A percentile compares a stretch with the other conserved stretches of the same genome.
Conservation (phyloP, 805 yeast genomes). For the Ogataea minuta region DNA sequence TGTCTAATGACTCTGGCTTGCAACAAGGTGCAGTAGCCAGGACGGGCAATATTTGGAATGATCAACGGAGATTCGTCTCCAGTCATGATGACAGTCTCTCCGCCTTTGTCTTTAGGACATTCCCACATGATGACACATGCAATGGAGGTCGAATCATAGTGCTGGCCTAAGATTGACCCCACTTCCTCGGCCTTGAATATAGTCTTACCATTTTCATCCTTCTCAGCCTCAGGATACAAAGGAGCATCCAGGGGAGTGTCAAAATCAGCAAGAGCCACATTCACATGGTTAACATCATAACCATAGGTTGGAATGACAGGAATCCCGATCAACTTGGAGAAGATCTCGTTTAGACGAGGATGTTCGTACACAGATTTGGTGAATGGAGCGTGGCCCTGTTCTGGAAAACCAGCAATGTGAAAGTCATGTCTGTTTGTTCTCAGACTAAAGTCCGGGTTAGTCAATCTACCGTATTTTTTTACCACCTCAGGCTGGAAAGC, state of each 20-base stretch:
- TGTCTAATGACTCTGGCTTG: constrained; percentile 49
- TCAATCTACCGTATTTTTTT: constrained; percentile 42
- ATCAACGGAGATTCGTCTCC: constrained; percentile 36
- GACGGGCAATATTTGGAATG: constrained; percentile 37
- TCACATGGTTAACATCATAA: constrained; percentile 53
- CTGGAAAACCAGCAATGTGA: constrained; percentile 48
- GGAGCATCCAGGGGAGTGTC: constrained; percentile 18
- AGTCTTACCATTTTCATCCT: constrained; percentile 14
- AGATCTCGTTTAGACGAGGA: constrained; percentile 47
- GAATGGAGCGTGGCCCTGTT: constrained; percentile 41
- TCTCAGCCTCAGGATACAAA: constrained; percentile 15
- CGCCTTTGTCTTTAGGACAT: constrained; percentile 47
- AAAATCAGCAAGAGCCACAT: constrained; percentile 40
- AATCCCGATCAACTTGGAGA: constrained; percentile 50
- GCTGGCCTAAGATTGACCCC: constrained; percentile 48
- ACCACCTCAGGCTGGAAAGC: constrained; percentile 43
- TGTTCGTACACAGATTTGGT: constrained; percentile 50
- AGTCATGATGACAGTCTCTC: constrained; percentile 48
- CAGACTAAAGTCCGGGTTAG: constrained; percentile 30
- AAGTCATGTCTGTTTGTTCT: constrained; percentile 40
- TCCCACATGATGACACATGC: constrained; percentile 51
- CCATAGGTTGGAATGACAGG: constrained; percentile 46
- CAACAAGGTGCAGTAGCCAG: constrained; percentile 46
- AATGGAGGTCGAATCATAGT: constrained; percentile 46
- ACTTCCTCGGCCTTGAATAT: constrained; percentile 33